These are phyloP conservation scores for Scalesia atractyloides DNA, from an alignment of 129 eudicot species.

Conservation along the genomic window DNA sequence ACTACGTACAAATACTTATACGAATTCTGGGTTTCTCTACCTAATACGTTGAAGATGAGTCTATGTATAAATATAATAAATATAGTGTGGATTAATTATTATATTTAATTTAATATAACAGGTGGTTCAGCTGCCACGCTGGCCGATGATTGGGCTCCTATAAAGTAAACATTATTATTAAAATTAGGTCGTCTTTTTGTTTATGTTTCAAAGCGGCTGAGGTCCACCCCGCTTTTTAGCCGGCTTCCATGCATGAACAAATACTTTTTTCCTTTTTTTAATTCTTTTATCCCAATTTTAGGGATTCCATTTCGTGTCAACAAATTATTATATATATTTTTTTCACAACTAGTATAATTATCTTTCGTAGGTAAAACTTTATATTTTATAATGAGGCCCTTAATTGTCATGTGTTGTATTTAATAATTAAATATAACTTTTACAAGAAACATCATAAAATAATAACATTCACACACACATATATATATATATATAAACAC, in stretches of 20 bases:
- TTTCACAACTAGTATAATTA: too few species aligned
- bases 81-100: too few species aligned
- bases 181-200: conserved; percentile 28
- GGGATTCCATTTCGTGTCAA: not conserved
- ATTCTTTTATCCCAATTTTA: conserved; percentile 20
- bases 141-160: conserved; percentile 39
- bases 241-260: conserved; percentile 40
- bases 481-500: too few species aligned
- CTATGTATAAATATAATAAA: too few species aligned
- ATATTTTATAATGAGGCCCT: too few species aligned
- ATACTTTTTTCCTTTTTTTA: conserved; percentile 12
- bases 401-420: too few species aligned
- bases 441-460: not conserved
- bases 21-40: too few species aligned
- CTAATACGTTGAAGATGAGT: too few species aligned
- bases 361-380: too few species aligned
- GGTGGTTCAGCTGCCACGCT: conserved; percentile 36
- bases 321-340: not conserved
- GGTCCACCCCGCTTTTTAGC: conserved; percentile 40
- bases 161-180: conserved; percentile 36
- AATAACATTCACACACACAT: too few species aligned
- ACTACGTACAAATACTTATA: too few species aligned
- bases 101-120: conserved; percentile 3
- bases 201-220: conserved; percentile 38
- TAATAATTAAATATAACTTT: not conserved